These are phyloP conservation scores for Trametes cingulata DNA, from an alignment of 768 basidiomycete species.

Conservation along the genomic window DNA sequence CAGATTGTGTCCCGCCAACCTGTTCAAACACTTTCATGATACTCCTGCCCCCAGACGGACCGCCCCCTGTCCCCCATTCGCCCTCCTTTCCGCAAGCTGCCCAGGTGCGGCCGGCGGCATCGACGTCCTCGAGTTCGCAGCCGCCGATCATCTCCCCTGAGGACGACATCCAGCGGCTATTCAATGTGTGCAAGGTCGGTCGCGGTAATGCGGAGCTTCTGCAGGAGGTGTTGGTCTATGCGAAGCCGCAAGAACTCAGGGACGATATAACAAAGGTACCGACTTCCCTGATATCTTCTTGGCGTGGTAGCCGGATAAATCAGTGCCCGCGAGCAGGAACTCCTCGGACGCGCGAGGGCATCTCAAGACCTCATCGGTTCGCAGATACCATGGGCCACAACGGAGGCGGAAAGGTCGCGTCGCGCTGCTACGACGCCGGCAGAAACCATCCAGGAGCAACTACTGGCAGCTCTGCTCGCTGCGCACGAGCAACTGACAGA, in stretches of 20 bases:
- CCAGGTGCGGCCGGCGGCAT: neutral
- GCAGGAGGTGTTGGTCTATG: constrained; percentile 65
- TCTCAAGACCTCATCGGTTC: constrained; percentile 83
- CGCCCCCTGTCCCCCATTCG: neutral
- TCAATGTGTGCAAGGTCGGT: constrained; percentile 82
- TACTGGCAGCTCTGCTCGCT: constrained; percentile 69
- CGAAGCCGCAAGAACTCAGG: constrained; percentile 68
- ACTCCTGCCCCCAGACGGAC: constrained; percentile 22
- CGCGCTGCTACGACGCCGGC: neutral
- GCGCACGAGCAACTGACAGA: constrained; percentile 71
- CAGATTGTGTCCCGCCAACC: neutral
- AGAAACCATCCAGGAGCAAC: constrained; percentile 65
- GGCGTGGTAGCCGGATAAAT: neutral
- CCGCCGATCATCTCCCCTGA: constrained; percentile 38
- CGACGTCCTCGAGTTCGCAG: neutral
- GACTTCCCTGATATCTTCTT: constrained; percentile 19
- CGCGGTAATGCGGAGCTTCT: constrained; percentile 76
- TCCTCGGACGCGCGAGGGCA: constrained; percentile 68
- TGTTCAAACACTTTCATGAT: constrained; percentile 18
- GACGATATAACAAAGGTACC: constrained; percentile 30
- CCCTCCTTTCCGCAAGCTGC: constrained; percentile 6
- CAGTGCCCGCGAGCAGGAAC: constrained; percentile 57
- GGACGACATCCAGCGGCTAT: constrained; percentile 78
- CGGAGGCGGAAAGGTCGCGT: constrained; percentile 73
- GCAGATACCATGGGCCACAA: constrained; percentile 91